phyloP scores from a whole-genome alignment of 2,329 filamentous ascomycete species.

The Pseudocercospora cruenta region DNA sequence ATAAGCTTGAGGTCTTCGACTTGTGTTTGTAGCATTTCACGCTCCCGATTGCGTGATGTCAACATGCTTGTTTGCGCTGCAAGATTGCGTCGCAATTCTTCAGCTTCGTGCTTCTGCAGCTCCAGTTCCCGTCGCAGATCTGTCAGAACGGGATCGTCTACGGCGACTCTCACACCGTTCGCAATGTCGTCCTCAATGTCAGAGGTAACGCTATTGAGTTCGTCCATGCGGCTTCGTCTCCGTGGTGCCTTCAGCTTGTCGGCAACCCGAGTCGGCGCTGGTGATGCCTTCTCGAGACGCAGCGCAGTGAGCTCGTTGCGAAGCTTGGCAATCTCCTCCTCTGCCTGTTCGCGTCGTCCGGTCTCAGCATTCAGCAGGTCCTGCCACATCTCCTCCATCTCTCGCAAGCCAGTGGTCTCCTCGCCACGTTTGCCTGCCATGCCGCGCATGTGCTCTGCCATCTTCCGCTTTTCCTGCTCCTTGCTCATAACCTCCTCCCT shows the following conservation, averaged over 20 bases:
- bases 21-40: constrained; percentile 91
- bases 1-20: constrained; percentile 95
- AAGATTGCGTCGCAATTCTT: constrained; percentile 86
- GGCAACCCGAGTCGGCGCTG: constrained; percentile 44
- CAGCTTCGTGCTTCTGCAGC: constrained; percentile 77
- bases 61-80: constrained; percentile 97
- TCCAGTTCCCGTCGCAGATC: constrained; percentile 57
- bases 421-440: constrained; percentile 47
- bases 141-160: constrained; percentile 68
- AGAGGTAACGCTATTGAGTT: constrained; percentile 36
- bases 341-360: constrained; percentile 81
- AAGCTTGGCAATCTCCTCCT: constrained; percentile 83
- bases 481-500: constrained; percentile 75
- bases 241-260: constrained; percentile 43
- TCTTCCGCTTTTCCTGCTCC: constrained; percentile 82
- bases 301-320: constrained; percentile 74
- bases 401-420: constrained; percentile 34
- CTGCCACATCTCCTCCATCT: constrained; percentile 82
- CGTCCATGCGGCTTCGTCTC: constrained; percentile 38
- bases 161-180: constrained; percentile 39
- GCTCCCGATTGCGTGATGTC: constrained; percentile 91
- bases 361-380: constrained; percentile 92
- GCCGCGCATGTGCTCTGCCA: constrained; percentile 77
- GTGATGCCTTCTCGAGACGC: constrained; percentile 48
- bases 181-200: constrained; percentile 44